phyloP scores from a whole-genome alignment of 2,329 filamentous ascomycete genomes.

The Aspergillus pseudoviridinutans region DNA sequence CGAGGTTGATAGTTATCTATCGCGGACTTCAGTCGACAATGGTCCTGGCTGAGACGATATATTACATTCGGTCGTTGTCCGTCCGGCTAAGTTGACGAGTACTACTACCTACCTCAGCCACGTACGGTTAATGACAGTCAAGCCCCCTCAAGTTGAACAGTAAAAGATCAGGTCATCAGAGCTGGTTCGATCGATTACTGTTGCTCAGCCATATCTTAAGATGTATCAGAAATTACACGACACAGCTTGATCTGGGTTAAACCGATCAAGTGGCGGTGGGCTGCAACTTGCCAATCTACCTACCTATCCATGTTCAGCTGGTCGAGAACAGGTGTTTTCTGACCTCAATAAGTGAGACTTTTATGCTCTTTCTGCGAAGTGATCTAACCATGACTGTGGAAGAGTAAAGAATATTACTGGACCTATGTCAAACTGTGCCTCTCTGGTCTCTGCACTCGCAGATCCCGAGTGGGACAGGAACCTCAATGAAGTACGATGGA shows the following conservation, averaged over 20 bases:
- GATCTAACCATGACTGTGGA: too few species aligned
- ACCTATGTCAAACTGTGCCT: background rate
- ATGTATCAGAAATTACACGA: background rate
- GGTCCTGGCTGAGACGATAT: background rate
- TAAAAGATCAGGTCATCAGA: background rate
- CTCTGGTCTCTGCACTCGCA: background rate
- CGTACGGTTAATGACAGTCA: background rate
- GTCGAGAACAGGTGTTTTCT: background rate
- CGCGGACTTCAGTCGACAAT: background rate
- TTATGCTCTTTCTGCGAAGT: background rate
- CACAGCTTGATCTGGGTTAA: background rate
- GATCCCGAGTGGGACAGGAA: background rate
- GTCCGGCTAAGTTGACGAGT: background rate
- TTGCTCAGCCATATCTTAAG: background rate
- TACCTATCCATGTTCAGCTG: background rate
- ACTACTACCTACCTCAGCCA: background rate
- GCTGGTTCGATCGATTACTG: background rate
- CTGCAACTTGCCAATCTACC: background rate
- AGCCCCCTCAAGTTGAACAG: background rate
- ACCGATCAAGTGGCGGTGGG: constrained; percentile 10
- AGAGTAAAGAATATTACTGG: background rate
- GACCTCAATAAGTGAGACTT: background rate
- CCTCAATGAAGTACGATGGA: background rate
- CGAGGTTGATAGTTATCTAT: background rate
- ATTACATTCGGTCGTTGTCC: background rate